phyloP scores from a whole-genome alignment of 495 filamentous ascomycete genomes.

The Penicillium malachiteum region DNA sequence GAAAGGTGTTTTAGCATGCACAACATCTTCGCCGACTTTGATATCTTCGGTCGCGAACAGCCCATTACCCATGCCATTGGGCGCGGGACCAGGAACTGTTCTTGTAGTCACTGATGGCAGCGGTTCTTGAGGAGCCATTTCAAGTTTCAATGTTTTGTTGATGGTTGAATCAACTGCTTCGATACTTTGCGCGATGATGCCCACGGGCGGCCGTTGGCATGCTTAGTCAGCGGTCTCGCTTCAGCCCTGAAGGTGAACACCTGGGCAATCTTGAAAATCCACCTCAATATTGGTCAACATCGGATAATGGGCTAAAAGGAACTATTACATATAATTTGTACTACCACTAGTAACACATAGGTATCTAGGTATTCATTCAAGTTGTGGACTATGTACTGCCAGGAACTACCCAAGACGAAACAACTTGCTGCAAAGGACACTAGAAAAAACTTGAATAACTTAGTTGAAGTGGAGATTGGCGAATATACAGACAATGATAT shows the following conservation, averaged over 20 bases:
- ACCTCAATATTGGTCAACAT: too few relatives aligned
- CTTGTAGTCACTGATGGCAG: slow-evolving; percentile 28
- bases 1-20: slow-evolving; percentile 39
- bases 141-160: neutral
- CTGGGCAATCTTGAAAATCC: too few relatives aligned
- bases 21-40: slow-evolving; percentile 35
- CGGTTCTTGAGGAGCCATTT: slow-evolving; percentile 20
- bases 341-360: too few relatives aligned
- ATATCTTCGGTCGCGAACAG: slow-evolving; percentile 42
- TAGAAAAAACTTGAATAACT: neutral
- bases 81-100: slow-evolving; percentile 26
- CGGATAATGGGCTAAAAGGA: too few relatives aligned
- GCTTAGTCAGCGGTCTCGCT: slow-evolving; percentile 13
- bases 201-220: neutral
- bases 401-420: too few relatives aligned
- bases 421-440: too few relatives aligned
- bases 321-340: too few relatives aligned
- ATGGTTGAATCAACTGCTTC: neutral
- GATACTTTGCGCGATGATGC: too few relatives aligned
- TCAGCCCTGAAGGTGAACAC: neutral
- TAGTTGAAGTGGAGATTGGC: slow-evolving; percentile 18
- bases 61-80: slow-evolving; percentile 39
- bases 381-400: too few relatives aligned
- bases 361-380: too few relatives aligned
- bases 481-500: slow-evolving; percentile 2